Conservation (phyloP, 805 yeast species). For the Sugiyamaella boreocaroliniensis region DNA sequence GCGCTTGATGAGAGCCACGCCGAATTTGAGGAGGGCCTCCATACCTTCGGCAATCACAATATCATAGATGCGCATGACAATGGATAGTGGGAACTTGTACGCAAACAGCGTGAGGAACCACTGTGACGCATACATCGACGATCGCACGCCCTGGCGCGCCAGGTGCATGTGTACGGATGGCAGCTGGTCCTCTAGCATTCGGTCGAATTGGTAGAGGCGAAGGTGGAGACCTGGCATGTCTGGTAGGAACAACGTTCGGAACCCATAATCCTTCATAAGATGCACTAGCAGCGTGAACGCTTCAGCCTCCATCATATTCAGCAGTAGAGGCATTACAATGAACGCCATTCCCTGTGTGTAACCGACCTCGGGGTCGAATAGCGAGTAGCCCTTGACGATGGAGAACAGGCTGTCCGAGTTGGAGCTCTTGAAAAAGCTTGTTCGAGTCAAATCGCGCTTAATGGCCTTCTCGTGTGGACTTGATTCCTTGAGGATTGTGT, state of each 20-base stretch:
- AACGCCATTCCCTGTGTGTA: conserved; percentile 99
- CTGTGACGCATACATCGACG: conserved; percentile 95
- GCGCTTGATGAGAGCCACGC: conserved; percentile 68
- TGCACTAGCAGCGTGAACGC: conserved; percentile 75
- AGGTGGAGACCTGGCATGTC: conserved; percentile 92
- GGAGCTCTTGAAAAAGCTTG: conserved; percentile 68
- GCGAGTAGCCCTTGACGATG: conserved; percentile 75
- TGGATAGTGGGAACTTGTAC: conserved; percentile 84
- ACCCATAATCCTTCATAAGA: conserved; percentile 78
- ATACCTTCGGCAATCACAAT: conserved; percentile 85
- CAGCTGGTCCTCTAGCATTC: conserved; percentile 67
- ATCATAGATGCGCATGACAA: conserved; percentile 83
- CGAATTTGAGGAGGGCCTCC: conserved; percentile 79
- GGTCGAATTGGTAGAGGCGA: conserved; percentile 81
- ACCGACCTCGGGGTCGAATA: conserved; percentile 88
- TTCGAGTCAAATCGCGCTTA: conserved; percentile 74
- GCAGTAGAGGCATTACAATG: conserved; percentile 72
- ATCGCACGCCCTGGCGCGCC: conserved; percentile 75
- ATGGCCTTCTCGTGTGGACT: conserved; percentile 70
- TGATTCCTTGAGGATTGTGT: conserved; percentile 39
- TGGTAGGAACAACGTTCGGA: conserved; percentile 70
- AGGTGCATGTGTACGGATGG: conserved; percentile 74
- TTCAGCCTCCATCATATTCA: conserved; percentile 77
- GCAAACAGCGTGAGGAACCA: conserved; percentile 96
- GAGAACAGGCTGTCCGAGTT: conserved; percentile 62